A percentile compares a stretch with the other conserved stretches of the same genome.
These are phyloP conservation scores for Chaetomium olivaceum DNA, from an alignment of 2,329 filamentous ascomycete genomes.

Conservation along the genomic window DNA sequence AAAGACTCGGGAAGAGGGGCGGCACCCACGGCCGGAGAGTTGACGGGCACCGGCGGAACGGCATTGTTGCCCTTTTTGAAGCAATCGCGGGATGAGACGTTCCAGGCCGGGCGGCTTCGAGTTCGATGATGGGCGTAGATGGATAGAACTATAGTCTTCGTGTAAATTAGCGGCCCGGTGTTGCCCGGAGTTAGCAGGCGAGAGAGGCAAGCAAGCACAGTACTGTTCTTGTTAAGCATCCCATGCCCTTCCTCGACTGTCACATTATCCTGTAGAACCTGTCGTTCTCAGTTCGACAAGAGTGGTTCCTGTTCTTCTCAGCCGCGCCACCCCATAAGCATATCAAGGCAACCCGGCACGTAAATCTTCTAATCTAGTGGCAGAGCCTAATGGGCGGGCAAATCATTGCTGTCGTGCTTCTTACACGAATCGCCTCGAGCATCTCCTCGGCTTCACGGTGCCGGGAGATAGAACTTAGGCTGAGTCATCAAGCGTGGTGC, in stretches of 20 bases:
- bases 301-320: no score
- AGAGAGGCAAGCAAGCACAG: not conserved
- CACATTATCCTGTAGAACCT: not conserved
- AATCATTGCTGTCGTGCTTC: no score
- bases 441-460: not conserved
- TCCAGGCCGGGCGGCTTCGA: conserved; percentile 37
- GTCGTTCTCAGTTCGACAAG: no score
- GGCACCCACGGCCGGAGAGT: conserved; percentile 40
- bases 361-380: no score
- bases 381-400: no score
- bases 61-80: conserved; percentile 86
- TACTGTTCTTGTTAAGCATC: not conserved
- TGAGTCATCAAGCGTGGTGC: not conserved
- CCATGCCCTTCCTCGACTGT: not conserved
- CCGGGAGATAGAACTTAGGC: not conserved
- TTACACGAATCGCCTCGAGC: not conserved
- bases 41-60: conserved; percentile 86
- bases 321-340: no score
- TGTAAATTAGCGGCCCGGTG: not conserved
- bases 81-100: conserved; percentile 83
- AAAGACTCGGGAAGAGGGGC: conserved; percentile 32
- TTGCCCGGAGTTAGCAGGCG: no score
- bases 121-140: not conserved
- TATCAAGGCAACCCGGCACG: no score
- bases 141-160: not conserved